phyloP scores from a whole-genome alignment of 495 filamentous ascomycete genomes.

The Neurospora intermedia region DNA sequence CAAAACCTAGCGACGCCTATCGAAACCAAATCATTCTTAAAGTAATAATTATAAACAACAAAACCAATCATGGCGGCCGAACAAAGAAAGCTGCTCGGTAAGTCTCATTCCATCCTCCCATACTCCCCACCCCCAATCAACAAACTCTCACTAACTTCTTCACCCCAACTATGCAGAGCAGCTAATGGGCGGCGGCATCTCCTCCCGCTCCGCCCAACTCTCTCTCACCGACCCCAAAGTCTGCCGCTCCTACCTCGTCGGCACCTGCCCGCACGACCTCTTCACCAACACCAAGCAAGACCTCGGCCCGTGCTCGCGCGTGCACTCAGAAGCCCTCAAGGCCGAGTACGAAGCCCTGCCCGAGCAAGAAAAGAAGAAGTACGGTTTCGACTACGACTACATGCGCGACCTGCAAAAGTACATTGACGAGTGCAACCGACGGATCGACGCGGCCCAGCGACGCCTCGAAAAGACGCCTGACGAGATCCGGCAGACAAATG shows the following conservation, averaged over 20 bases:
- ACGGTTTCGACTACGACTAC: slow-evolving; percentile 94
- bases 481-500: slow-evolving; percentile 94
- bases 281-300: slow-evolving; percentile 99
- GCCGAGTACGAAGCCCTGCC: slow-evolving; percentile 68
- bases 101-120: slow-evolving; percentile 13
- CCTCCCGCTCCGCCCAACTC: slow-evolving; percentile 64
- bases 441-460: slow-evolving; percentile 83
- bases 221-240: slow-evolving; percentile 87
- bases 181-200: slow-evolving; percentile 64
- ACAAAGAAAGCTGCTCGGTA: slow-evolving; percentile 89
- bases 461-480: slow-evolving; percentile 95
- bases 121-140: neutral
- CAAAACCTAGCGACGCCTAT: too few species aligned
- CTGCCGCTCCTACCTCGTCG: slow-evolving; percentile 87
- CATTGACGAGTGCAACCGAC: slow-evolving; percentile 91
- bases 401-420: slow-evolving; percentile 89
- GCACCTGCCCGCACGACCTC: slow-evolving; percentile 95
- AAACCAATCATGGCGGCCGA: slow-evolving; percentile 69
- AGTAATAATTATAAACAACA: neutral
- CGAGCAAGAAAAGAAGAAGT: slow-evolving; percentile 57
- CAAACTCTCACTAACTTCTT: slow-evolving; percentile 9
- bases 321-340: slow-evolving; percentile 82
- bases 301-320: slow-evolving; percentile 79
- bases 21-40: too few species aligned
- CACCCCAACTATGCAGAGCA: slow-evolving; percentile 44